These are phyloP conservation scores for Onygenales sp. DNA, from an alignment of 2,329 filamentous ascomycete species.

Conservation along the genomic window DNA sequence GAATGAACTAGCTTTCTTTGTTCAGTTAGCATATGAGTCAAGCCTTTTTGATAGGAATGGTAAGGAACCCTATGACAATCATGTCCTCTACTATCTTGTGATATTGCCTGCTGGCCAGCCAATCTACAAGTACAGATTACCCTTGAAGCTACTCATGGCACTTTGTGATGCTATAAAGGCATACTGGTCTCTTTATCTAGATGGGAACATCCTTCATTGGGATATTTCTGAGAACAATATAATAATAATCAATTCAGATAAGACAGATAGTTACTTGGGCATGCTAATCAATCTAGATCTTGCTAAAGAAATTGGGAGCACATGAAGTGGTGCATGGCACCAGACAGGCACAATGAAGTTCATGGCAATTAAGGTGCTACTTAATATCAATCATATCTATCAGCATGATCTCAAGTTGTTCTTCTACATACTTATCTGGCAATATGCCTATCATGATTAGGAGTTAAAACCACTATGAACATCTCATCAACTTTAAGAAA, in stretches of 20 bases:
- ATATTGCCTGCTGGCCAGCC: conserved; percentile 18
- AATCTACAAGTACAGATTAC: conserved; percentile 16
- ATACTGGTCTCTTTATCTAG: conserved; percentile 22
- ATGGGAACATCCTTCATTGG: conserved; percentile 25
- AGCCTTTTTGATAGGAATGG: not conserved
- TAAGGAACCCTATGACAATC: conserved; percentile 15
- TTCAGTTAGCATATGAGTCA: not conserved
- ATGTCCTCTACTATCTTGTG: conserved; percentile 19
- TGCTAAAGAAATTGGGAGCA: no score
- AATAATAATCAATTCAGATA: conserved; percentile 17
- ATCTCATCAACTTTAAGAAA: no score
- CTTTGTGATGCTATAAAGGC: conserved; percentile 25
- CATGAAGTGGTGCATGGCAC: no score
- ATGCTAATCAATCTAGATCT: not conserved
- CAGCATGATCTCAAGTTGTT: no score
- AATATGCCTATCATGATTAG: no score
- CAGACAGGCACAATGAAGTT: no score
- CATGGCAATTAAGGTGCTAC: no score
- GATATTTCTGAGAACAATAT: conserved; percentile 29
- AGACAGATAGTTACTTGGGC: not conserved
- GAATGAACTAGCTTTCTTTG: not conserved
- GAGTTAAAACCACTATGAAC: no score
- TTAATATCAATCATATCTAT: no score
- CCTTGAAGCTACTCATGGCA: conserved; percentile 23
- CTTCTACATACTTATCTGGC: no score